phyloP scores from a whole-genome alignment of 768 basidiomycete genomes.

The Podaxis sp. region DNA sequence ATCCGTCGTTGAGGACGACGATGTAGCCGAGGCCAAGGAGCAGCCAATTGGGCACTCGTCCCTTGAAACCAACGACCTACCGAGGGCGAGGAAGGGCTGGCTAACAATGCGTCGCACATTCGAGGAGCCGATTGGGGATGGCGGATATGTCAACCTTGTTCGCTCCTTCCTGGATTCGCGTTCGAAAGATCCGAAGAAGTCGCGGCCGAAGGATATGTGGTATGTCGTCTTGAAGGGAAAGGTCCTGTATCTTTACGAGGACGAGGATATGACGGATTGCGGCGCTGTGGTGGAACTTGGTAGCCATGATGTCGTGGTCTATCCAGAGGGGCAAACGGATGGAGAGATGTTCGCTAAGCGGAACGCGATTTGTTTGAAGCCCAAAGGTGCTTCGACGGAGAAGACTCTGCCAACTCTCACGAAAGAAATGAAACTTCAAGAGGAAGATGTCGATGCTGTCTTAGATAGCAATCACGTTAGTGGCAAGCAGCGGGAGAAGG shows the following conservation, averaged over 20 bases:
- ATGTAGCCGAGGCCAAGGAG: constrained; percentile 26
- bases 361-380: constrained; percentile 80
- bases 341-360: constrained; percentile 91
- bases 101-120: constrained; percentile 81
- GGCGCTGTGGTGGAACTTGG: constrained; percentile 87
- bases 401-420: constrained; percentile 49
- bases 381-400: constrained; percentile 37
- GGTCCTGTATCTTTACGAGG: constrained; percentile 91
- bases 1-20: constrained; percentile 27
- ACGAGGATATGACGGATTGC: constrained; percentile 88
- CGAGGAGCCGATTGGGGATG: constrained; percentile 60
- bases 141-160: constrained; percentile 77
- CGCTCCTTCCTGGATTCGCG: constrained; percentile 78
- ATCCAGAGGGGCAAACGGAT: constrained; percentile 72
- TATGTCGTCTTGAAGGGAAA: constrained; percentile 90
- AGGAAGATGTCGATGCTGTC: constrained; percentile 31
- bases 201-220: constrained; percentile 90
- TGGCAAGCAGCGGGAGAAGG: constrained; percentile 36
- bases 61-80: constrained; percentile 51
- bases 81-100: constrained; percentile 76
- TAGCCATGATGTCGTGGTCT: constrained; percentile 74
- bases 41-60: constrained; percentile 22
- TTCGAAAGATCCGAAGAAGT: constrained; percentile 81
- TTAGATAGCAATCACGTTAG: constrained; percentile 25
- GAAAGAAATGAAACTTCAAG: constrained; percentile 48